Evolutionary conservation across 1,284 basidiomycete genomes (phyloP).

Genomic region (Kwoniella shivajii): DNA sequence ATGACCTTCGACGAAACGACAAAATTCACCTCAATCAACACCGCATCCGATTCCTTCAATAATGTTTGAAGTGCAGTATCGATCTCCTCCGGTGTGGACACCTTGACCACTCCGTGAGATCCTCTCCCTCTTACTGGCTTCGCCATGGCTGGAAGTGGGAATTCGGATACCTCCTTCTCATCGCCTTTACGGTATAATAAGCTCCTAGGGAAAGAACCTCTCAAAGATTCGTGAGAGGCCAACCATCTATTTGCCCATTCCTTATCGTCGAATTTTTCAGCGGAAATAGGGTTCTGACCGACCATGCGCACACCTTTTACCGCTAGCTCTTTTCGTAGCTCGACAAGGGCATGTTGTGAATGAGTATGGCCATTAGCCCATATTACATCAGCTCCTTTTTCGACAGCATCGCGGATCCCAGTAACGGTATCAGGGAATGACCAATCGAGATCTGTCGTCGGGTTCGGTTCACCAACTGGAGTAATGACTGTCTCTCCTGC

Average conservation of each 20-base stretch:
- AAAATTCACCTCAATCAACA: constrained; percentile 30
- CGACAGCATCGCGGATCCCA: constrained; percentile 27
- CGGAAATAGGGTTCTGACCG: constrained; percentile 28
- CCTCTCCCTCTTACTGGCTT: constrained; percentile 45
- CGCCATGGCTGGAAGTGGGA: constrained; percentile 19
- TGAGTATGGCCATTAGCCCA: constrained; percentile 40
- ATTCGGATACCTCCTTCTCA: neutral
- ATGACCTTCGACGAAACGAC: neutral
- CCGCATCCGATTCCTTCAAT: constrained; percentile 30
- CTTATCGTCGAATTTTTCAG: constrained; percentile 42
- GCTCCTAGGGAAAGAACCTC: constrained; percentile 23
- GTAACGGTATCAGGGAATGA: constrained; percentile 36
- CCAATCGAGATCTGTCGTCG: constrained; percentile 27
- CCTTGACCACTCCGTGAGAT: constrained; percentile 33
- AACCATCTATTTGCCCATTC: constrained; percentile 38
- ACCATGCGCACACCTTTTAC: constrained; percentile 23
- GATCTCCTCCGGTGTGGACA: constrained; percentile 21
- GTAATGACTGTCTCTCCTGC: constrained; percentile 18
- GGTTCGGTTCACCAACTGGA: constrained; percentile 15
- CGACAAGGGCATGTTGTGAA: constrained; percentile 33
- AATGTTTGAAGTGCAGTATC: constrained; percentile 14
- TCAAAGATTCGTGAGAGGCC: constrained; percentile 15
- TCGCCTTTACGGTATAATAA: constrained; percentile 18
- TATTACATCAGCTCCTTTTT: constrained; percentile 34
- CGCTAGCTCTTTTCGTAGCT: constrained; percentile 16